These are phyloP conservation scores for Starmerella kuoi DNA, from an alignment of 805 yeast genomes.

Conservation along the genomic window DNA sequence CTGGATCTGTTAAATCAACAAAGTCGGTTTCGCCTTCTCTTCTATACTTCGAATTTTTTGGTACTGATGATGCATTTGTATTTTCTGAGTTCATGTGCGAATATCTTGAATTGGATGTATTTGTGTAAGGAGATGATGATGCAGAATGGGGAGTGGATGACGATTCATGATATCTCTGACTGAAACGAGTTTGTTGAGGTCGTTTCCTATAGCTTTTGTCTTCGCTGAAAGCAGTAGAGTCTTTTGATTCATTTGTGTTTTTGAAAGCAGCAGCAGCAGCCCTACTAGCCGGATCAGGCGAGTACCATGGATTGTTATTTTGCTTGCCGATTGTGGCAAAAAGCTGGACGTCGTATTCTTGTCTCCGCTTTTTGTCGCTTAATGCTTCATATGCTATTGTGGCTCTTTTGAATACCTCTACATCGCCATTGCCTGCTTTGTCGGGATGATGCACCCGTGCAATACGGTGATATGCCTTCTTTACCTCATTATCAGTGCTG, in stretches of 20 bases:
- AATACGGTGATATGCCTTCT: conserved; percentile 30
- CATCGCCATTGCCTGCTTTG: conserved; percentile 17
- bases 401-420: conserved; percentile 28
- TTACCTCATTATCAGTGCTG: conserved; percentile 2
- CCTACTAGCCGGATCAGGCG: neutral
- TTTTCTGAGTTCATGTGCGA: neutral
- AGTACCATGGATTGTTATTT: neutral
- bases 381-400: conserved; percentile 30
- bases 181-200: neutral
- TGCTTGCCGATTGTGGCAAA: neutral
- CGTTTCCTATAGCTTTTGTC: neutral
- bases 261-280: conserved; percentile 1
- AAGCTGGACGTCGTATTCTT: conserved; percentile 24
- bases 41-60: neutral
- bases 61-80: neutral
- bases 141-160: neutral
- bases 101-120: neutral
- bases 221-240: neutral
- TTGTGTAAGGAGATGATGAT: neutral
- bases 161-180: neutral
- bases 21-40: neutral
- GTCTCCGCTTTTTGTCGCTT: conserved; percentile 24
- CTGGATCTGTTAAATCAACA: neutral
- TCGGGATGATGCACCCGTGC: conserved; percentile 39
- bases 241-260: neutral